These are phyloP conservation scores for Microbotryum saponariae DNA, from an alignment of 1,284 basidiomycete species.

Conservation along the genomic window DNA sequence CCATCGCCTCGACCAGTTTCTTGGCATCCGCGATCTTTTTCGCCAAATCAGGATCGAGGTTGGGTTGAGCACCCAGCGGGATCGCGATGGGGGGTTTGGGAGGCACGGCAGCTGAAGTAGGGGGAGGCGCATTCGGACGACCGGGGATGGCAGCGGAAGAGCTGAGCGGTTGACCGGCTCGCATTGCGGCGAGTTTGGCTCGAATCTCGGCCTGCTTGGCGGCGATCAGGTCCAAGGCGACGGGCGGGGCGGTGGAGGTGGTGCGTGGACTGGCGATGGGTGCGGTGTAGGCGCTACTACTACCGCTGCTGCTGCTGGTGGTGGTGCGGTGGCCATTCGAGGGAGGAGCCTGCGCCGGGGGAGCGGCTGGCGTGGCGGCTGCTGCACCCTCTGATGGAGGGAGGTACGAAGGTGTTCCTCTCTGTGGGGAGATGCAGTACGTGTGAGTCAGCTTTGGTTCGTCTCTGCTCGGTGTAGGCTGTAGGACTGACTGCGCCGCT, in stretches of 20 bases:
- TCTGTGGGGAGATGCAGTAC: too few species aligned
- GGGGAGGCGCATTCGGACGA: neutral
- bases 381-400: too few species aligned
- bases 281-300: neutral
- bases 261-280: neutral
- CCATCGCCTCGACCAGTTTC: conserved; percentile 34
- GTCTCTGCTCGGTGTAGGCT: too few species aligned
- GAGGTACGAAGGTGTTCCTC: too few species aligned
- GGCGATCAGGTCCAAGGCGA: conserved; percentile 27
- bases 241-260: neutral
- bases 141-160: neutral
- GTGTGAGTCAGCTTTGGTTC: too few species aligned
- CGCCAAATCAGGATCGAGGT: conserved; percentile 24
- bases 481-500: too few species aligned
- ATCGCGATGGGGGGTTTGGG: conserved; percentile 7
- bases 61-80: conserved; percentile 9
- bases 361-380: conserved; percentile 26
- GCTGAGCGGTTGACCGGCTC: neutral
- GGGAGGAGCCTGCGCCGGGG: conserved; percentile 22
- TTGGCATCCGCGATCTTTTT: conserved; percentile 36
- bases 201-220: conserved; percentile 32
- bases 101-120: conserved; percentile 3
- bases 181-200: conserved; percentile 33
- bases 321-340: conserved; percentile 8
- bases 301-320: too few species aligned